phyloP scores from a whole-genome alignment of 2,329 filamentous ascomycete genomes.

The Fragosphaeria purpurea region DNA sequence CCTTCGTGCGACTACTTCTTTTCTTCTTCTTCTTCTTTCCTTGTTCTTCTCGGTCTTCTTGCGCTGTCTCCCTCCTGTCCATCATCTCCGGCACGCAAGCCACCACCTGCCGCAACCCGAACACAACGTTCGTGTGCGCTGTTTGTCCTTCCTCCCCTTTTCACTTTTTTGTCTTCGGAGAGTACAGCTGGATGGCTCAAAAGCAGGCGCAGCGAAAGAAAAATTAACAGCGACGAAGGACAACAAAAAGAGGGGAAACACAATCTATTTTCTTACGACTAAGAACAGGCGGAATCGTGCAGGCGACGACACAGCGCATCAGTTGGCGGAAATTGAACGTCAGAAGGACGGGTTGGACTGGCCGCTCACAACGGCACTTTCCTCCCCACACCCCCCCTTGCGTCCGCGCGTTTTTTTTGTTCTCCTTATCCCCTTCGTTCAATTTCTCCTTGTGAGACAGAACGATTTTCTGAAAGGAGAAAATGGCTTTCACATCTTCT shows the following conservation, averaged over 20 bases:
- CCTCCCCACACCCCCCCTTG: neutral
- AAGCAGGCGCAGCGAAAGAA: neutral
- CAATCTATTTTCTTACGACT: neutral
- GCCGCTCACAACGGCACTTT: too few species aligned
- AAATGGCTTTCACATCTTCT: constrained; percentile 10
- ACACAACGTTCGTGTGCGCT: neutral
- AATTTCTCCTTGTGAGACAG: neutral
- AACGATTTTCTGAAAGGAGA: neutral
- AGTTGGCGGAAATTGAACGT: neutral
- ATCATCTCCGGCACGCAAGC: constrained; percentile 7
- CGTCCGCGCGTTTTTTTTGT: neutral
- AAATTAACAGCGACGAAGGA: neutral
- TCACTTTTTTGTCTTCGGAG: neutral
- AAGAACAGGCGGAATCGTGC: neutral
- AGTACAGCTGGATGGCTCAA: constrained; percentile 3
- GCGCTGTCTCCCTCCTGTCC: neutral
- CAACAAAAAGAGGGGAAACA: neutral
- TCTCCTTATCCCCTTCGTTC: neutral
- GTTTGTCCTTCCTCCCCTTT: too few species aligned
- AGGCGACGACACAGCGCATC: neutral
- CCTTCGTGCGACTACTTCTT: neutral
- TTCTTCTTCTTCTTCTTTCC: neutral
- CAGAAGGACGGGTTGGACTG: too few species aligned
- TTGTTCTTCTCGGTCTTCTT: neutral
- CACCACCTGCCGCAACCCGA: constrained; percentile 2